Base-by-base conservation (phyloP, 768 basidiomycete species). In the Panaeolus papilionaceus region DNA sequence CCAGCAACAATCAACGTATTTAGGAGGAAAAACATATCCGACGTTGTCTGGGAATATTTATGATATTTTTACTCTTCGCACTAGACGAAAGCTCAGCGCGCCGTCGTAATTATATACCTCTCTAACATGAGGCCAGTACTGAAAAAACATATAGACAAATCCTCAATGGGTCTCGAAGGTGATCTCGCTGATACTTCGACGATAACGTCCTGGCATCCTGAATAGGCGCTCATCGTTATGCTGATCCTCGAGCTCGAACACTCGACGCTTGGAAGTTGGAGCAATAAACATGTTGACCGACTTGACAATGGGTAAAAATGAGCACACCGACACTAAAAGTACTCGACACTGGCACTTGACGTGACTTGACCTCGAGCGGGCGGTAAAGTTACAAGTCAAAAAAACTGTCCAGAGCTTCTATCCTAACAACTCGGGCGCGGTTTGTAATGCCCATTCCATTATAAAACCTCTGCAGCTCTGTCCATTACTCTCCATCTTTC, bases 1-100 rank as follows among this genome's bases (percentile, higher is more conserved):
- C 26, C 18, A 23, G 37, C 54, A 40, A 38, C 51, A 64, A 68
- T 68, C 64, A 68, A 16, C 11, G 8, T 33, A 42, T 23, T 26
- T 51, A 10, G 14, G 12, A 58, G 28, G 16, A 33, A 28, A 33
- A 58, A 58, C 12, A 58, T 33, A 58, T 14, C 54, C 16, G 54
- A 58, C 54, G 7, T 51, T 51, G 47, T 51, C 28, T 51, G 47
- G 6, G 47, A 51, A 51, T 9, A 23, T 26, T 51, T 3, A 18
- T n/a, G 8, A 18, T 51, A 51, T 51, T 51, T 51, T 51, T 51
- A 51, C 47, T 23, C 47, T 20, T 23, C 9, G 4, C 26, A 6
- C 9, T 3, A 58, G 12, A 23, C 54, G 54, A 20, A 33, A 18
- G 54, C 3, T 37, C 26, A 9, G 12, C 54, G 16, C 7, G 11